Evolutionary conservation across 352 stramenopile species (phyloP).

Genomic region (Phytophthora ohioensis): DNA sequence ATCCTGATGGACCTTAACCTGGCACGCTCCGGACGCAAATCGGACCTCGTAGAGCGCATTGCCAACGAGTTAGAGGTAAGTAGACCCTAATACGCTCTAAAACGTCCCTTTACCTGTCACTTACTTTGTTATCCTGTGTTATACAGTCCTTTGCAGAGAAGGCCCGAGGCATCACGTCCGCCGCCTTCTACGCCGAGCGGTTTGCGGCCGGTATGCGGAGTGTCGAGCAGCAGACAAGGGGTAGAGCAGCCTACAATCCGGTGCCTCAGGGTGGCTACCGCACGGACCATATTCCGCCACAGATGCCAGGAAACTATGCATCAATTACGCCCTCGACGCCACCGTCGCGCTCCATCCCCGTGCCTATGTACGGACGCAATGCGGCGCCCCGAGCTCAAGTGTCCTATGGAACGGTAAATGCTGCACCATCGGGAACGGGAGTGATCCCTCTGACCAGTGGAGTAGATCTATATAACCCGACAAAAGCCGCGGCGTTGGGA

Average conservation of each 20-base stretch:
- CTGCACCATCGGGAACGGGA: conserved; percentile 14
- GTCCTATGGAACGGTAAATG: conserved; percentile 16
- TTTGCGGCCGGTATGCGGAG: conserved; percentile 50
- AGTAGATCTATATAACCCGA: conserved; percentile 49
- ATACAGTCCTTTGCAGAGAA: conserved; percentile 60
- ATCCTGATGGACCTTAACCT: conserved; percentile 78
- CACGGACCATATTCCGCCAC: conserved; percentile 1
- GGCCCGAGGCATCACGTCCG: conserved; percentile 55
- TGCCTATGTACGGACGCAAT: conserved; percentile 26
- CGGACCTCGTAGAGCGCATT: conserved; percentile 84
- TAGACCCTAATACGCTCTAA: not conserved
- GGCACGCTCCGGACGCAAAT: conserved; percentile 75
- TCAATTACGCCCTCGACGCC: conserved; percentile 19
- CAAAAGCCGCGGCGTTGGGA: conserved; percentile 39
- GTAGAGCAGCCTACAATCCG: conserved; percentile 9
- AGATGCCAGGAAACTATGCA: conserved; percentile 9
- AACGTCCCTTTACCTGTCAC: not conserved
- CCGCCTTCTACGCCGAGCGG: conserved; percentile 68
- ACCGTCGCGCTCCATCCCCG: conserved; percentile 20
- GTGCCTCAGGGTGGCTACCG: conserved; percentile 14
- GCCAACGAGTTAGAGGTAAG: conserved; percentile 64
- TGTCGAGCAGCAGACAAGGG: conserved; percentile 59
- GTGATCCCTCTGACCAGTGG: conserved; percentile 37
- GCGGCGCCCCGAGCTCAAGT: not conserved
- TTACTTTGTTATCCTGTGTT: conserved; percentile 8